Evolutionary conservation across 2,329 filamentous ascomycete species (phyloP), one percentile per base, ranked within the genome.

Genomic region (Fusarium cicatricum): DNA sequence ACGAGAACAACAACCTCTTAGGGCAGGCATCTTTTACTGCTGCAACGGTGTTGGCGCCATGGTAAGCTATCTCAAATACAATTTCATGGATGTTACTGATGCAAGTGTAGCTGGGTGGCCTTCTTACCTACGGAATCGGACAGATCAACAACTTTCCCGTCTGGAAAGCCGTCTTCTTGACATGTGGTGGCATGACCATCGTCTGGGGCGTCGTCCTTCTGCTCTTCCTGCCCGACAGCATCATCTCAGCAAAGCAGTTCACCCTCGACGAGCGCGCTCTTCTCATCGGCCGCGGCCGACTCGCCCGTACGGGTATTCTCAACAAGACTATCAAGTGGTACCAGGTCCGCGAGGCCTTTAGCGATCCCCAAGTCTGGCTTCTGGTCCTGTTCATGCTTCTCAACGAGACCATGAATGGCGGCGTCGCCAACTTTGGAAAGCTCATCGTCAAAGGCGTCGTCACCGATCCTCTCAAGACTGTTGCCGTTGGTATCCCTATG

Each of bases 221-320:
- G 42, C 60, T 74, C 39, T 67, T 79, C 14, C 75, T 85, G 3
- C 82, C 82, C 0, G 77, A 84, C 47, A 77, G 72, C 1, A 77
- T 77, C 21, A 70, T 79, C 61, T 70, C 75, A 51, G 68, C 67
- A 0, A 62, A 60, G 16, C 53, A 48, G 2, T 68, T 70, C 33
- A 61, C 41, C 3, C 42, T 62, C 1, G 49, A 65, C 19, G 68
- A 70, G n/a, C 63, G 62, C 6, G 62, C 64, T 1, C 72, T 85
- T 8, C 87, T 82, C 0, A 87, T 89, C 2, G 84, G 82, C 53
- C 90, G 88, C 66, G 80, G 91, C 10, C 82, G 75, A 3, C 70
- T 77, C 0, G 78, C 82, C 26, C 66, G 74, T 45, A 79, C 78
- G 0, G 80, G 80, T 5, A 75, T 83, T 2, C 68, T 81, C 11